Conservation (phyloP, 2,329 filamentous ascomycete genomes). For the Colletotrichum plurivorum region DNA sequence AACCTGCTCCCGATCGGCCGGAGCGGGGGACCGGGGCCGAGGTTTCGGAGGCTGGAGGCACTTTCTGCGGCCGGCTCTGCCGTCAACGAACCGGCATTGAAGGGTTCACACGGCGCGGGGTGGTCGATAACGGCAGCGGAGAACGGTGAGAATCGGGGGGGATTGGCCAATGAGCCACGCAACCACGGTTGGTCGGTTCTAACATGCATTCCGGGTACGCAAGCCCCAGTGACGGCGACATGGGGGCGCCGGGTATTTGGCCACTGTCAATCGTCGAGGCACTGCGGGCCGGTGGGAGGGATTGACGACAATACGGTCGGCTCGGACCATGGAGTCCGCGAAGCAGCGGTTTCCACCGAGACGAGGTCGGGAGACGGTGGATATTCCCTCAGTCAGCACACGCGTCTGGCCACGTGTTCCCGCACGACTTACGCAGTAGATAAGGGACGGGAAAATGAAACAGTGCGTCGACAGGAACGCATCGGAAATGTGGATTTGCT, state of each 20-base stretch:
- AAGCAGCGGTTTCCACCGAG: conserved; percentile 1
- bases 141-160: too few relatives aligned
- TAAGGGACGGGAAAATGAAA: conserved; percentile 27
- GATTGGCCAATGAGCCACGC: too few relatives aligned
- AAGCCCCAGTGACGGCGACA: too few relatives aligned
- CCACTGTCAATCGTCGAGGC: background rate
- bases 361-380: background rate
- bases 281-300: background rate
- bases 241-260: too few relatives aligned
- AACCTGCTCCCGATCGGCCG: background rate
- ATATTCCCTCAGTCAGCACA: conserved; percentile 24
- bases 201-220: too few relatives aligned
- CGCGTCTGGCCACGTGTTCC: conserved; percentile 37
- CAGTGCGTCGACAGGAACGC: conserved; percentile 1
- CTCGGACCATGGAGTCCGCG: conserved; percentile 6
- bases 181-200: too few relatives aligned
- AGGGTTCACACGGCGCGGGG: too few relatives aligned
- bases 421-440: background rate
- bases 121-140: too few relatives aligned
- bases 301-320: background rate
- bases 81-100: background rate
- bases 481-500: conserved; percentile 21
- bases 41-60: background rate
- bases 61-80: background rate
- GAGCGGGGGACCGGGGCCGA: background rate